These are phyloP conservation scores for Boletus sp. DNA, from an alignment of 768 basidiomycete genomes.

Conservation along the genomic window DNA sequence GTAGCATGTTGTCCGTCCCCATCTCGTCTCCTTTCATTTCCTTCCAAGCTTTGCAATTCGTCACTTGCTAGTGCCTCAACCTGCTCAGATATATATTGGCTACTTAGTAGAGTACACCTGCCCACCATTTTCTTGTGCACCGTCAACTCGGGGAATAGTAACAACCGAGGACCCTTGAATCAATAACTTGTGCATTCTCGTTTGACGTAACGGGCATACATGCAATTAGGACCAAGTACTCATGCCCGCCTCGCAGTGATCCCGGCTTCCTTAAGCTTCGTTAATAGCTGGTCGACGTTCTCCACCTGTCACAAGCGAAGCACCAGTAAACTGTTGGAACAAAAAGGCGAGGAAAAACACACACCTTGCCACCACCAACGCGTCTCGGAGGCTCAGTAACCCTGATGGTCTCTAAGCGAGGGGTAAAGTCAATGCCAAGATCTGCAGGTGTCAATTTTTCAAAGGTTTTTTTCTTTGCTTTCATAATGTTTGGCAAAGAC, in stretches of 20 bases:
- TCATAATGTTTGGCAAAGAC: slow-evolving; percentile 96
- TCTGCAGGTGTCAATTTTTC: slow-evolving; percentile 78
- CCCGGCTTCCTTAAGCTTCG: slow-evolving; percentile 87
- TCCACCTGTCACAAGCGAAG: slow-evolving; percentile 47
- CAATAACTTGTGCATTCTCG: slow-evolving; percentile 12
- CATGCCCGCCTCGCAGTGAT: slow-evolving; percentile 32
- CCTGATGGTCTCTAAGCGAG: slow-evolving; percentile 80
- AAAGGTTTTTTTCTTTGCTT: slow-evolving; percentile 98
- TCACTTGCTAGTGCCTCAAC: slow-evolving; percentile 3
- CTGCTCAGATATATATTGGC: slow-evolving; percentile 27
- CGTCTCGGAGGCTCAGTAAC: slow-evolving; percentile 89
- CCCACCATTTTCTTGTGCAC: slow-evolving; percentile 13
- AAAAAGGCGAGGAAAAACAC: neutral
- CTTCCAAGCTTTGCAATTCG: slow-evolving; percentile 7
- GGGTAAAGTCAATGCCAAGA: slow-evolving; percentile 79
- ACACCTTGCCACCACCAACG: slow-evolving; percentile 87
- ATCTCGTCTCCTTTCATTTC: slow-evolving; percentile 6
- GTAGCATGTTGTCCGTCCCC: slow-evolving; percentile 28
- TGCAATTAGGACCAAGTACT: neutral
- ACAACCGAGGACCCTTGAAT: slow-evolving; percentile 15
- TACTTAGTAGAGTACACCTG: slow-evolving; percentile 15
- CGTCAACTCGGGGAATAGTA: slow-evolving; percentile 1
- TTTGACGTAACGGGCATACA: slow-evolving; percentile 3
- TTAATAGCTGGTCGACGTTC: slow-evolving; percentile 84
- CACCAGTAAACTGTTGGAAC: neutral